A percentile compares a stretch with the other conserved stretches of the same genome.
Evolutionary conservation across 768 basidiomycete genomes (phyloP).

Genomic region (Russula emetica): DNA sequence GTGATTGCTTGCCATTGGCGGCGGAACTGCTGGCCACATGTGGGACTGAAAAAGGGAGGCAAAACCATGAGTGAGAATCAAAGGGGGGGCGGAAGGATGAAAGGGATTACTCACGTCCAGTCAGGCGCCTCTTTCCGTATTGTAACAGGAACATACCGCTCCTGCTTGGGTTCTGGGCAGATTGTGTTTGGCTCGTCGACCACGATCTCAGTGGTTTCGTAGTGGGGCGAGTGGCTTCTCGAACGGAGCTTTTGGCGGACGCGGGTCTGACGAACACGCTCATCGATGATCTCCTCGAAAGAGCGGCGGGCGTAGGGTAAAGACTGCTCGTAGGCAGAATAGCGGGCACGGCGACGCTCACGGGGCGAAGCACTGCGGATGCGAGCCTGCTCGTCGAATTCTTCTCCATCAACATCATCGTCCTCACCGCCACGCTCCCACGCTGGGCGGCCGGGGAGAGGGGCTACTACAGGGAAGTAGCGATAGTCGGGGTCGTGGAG

Average conservation of each 20-base stretch:
- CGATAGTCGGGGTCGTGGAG: constrained; percentile 66
- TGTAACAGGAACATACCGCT: constrained; percentile 15
- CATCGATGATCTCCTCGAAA: constrained; percentile 20
- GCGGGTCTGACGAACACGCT: constrained; percentile 6
- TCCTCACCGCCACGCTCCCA: constrained; percentile 37
- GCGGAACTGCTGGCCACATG: constrained; percentile 50
- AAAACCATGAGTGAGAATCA: neutral
- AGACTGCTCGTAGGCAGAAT: constrained; percentile 19
- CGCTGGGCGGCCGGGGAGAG: constrained; percentile 31
- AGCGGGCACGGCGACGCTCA: constrained; percentile 28
- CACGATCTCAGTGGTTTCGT: neutral
- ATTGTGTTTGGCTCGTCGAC: constrained; percentile 1
- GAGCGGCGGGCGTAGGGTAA: constrained; percentile 23
- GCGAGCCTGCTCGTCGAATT: constrained; percentile 20
- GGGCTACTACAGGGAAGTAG: constrained; percentile 48
- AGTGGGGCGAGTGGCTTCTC: constrained; percentile 22
- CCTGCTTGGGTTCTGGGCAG: constrained; percentile 12
- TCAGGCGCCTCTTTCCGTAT: constrained; percentile 16
- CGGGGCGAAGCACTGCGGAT: constrained; percentile 20
- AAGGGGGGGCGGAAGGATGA: neutral
- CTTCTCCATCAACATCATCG: constrained; percentile 28
- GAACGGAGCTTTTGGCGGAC: constrained; percentile 23
- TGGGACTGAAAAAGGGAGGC: constrained; percentile 42
- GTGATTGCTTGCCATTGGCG: constrained; percentile 60
- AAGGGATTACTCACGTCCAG: constrained; percentile 26